phyloP scores from a whole-genome alignment of 306 rosid species.

The Quillaja saponaria region DNA sequence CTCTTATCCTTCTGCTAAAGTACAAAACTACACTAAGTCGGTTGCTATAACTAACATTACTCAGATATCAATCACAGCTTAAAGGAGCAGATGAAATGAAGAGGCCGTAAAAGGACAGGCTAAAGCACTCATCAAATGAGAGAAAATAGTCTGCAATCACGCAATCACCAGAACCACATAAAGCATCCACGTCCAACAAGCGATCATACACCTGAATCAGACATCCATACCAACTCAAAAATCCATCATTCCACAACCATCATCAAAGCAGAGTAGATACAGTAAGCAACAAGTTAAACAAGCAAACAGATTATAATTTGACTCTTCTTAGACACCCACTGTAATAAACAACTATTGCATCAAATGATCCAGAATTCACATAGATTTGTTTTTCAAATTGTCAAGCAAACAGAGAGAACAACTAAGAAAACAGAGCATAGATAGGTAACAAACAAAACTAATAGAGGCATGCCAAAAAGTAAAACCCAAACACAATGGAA shows the following conservation, averaged over 20 bases:
- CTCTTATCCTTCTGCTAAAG: slow-evolving; percentile 25
- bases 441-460: not conserved
- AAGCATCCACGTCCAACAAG: slow-evolving; percentile 97
- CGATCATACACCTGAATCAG: slow-evolving; percentile 89
- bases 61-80: slow-evolving; percentile 28
- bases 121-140: slow-evolving; percentile 86
- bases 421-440: not conserved
- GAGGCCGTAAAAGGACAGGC: slow-evolving; percentile 65
- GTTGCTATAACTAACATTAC: slow-evolving; percentile 29
- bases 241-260: slow-evolving; percentile 63
- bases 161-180: slow-evolving; percentile 95
- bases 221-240: slow-evolving; percentile 81
- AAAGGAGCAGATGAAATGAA: slow-evolving; percentile 52
- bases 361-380: not conserved
- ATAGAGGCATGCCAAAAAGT: not conserved
- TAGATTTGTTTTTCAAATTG: not conserved
- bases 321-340: slow-evolving; percentile 21
- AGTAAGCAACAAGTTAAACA: slow-evolving; percentile 21
- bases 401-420: not conserved
- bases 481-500: too few relatives aligned
- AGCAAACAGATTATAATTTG: slow-evolving; percentile 16
- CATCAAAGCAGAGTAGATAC: slow-evolving; percentile 35
- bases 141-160: slow-evolving; percentile 86
- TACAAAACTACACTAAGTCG: slow-evolving; percentile 32
- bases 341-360: slow-evolving; percentile 5